Base-by-base conservation (phyloP, 176 grass and related monocot genomes). In the Oryza coarctata region DNA sequence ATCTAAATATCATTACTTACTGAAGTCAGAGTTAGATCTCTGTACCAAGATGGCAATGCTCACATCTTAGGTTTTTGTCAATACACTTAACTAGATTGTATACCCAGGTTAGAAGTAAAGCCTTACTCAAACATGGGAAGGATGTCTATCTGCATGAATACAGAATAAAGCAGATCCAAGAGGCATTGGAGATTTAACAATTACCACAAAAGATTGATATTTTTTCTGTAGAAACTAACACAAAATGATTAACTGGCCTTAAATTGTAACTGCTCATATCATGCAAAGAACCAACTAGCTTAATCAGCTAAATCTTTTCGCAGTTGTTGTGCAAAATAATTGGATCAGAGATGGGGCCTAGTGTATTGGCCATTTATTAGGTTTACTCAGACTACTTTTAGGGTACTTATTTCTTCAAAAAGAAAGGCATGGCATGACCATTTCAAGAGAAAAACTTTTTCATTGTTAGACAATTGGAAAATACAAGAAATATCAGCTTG, bases 401-500 rank as follows among this genome's bases (percentile, higher is more conserved):
- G 36, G 23, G 44, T 13, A 71, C 23, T 41, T 36, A 36, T 40
- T 71, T 43, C 68, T 43, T 43, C 68, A 71, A 43, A 43, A 43
- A 43, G 23, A 44, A 44, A 43, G 23, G 10, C 1, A 63, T 60
- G 25, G 23, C 50, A 71, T 58, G 45, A 10, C 14, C 31, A 14
- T 38, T 69, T 35, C 4, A 5, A 55, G 9, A 67, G 35, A 39
- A 81, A 36, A 52, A 44, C 3, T 1, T 3, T 55, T 0, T 7
- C 28, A 30, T 20, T 32, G 22, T 29, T 20, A 22, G 14, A 12
- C 14, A 27, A 9, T 55, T 55, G 10, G 7, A 15, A 57, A 84
- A 40, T 9, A 27, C 71, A 86, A 61, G 5, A 50, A 73, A 41
- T 68, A 25, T 69, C 60, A 84, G 77, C 31, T 74, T 76, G 39